Percentiles rank a stretch among this genome's conserved stretches.
Evolutionary conservation across 2,329 filamentous ascomycete genomes (phyloP).

Genomic region (Cordyceps militaris): DNA sequence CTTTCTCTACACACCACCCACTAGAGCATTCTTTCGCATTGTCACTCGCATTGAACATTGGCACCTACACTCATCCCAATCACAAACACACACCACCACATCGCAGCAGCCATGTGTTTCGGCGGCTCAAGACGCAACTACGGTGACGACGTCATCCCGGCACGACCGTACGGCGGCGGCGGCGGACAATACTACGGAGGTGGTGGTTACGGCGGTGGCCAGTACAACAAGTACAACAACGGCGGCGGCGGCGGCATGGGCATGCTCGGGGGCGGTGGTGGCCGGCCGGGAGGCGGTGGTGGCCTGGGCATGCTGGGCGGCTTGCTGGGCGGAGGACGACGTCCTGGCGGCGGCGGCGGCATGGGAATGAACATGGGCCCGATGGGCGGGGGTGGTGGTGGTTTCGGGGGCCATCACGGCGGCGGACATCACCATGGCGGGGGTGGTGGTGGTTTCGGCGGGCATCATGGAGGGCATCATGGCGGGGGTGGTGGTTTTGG

Average conservation of each 20-base stretch:
- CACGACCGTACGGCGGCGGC: not conserved
- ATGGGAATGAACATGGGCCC: not conserved
- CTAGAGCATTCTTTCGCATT: not conserved
- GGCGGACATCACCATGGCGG: not conserved
- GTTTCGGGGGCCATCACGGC: not conserved
- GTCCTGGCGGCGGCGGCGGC: not conserved
- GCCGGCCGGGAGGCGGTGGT: not conserved
- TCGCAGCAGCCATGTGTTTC: not conserved
- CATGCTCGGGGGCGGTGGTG: not conserved
- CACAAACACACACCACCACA: not conserved
- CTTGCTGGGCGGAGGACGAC: not conserved
- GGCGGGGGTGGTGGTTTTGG: not conserved
- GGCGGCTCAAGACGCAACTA: conserved; percentile 1
- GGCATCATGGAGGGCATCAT: not conserved
- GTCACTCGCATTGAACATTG: not conserved
- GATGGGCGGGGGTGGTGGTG: not conserved
- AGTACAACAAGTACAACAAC: not conserved
- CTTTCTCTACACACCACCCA: not conserved
- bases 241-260: not conserved
- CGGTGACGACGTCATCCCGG: not conserved
- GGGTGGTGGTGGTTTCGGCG: not conserved
- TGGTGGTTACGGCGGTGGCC: not conserved
- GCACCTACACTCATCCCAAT: not conserved
- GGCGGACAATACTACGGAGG: not conserved
- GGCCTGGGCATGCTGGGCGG: not conserved